Conservation (phyloP, 1,284 basidiomycete species). For the Cystobasidiaceae sp. region DNA sequence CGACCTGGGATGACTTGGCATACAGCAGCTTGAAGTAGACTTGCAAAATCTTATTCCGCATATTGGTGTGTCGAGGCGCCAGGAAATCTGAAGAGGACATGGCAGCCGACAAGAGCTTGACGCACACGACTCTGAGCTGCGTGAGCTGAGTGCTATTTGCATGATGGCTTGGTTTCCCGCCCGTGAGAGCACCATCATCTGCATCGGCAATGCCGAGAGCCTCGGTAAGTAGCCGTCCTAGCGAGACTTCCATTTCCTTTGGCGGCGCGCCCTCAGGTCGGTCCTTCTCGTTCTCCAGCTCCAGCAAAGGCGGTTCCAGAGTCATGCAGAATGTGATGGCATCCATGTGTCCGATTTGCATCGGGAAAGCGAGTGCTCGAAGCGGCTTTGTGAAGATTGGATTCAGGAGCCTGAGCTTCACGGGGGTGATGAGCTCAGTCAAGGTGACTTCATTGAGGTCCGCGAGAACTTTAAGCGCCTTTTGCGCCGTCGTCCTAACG, state of each 20-base stretch:
- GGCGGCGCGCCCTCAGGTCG: slow-evolving; percentile 10
- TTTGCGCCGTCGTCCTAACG: slow-evolving; percentile 78
- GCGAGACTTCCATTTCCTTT: slow-evolving; percentile 55
- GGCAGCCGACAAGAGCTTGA: slow-evolving; percentile 85
- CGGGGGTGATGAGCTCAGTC: slow-evolving; percentile 73
- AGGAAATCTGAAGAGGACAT: slow-evolving; percentile 94
- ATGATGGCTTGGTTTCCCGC: slow-evolving; percentile 62
- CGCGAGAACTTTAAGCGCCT: slow-evolving; percentile 74
- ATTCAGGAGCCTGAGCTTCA: slow-evolving; percentile 78
- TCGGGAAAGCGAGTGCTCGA: slow-evolving; percentile 88
- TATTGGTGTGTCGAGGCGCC: slow-evolving; percentile 61
- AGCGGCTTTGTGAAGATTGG: slow-evolving; percentile 95
- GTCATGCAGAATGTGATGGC: slow-evolving; percentile 79
- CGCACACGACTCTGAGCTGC: slow-evolving; percentile 90
- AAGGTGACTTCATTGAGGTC: slow-evolving; percentile 67
- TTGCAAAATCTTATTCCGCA: slow-evolving; percentile 66
- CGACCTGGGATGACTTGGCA: slow-evolving; percentile 85
- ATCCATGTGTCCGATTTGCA: slow-evolving; percentile 98
- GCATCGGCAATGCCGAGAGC: slow-evolving; percentile 93
- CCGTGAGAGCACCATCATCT: slow-evolving; percentile 77
- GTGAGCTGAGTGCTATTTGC: slow-evolving; percentile 79
- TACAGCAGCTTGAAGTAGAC: slow-evolving; percentile 99
- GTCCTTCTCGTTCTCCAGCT: slow-evolving; percentile 45
- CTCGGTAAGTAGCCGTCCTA: slow-evolving; percentile 87
- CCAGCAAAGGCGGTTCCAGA: slow-evolving; percentile 48